A percentile compares a stretch with the other conserved stretches of the same genome.
These are phyloP conservation scores for Mangifera indica DNA, from an alignment of 345 rosid genomes.

Conservation along the genomic window DNA sequence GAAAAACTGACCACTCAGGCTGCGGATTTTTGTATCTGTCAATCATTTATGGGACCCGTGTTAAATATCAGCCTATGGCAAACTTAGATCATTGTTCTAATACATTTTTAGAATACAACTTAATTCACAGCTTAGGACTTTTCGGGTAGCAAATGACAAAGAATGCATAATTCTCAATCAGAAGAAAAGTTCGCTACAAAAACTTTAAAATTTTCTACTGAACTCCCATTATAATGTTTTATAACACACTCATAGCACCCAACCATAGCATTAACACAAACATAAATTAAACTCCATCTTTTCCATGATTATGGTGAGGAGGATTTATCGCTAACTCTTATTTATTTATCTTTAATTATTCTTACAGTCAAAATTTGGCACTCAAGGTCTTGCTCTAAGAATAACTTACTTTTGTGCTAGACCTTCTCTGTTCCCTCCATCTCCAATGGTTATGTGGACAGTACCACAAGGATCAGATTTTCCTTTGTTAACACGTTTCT, in stretches of 20 bases:
- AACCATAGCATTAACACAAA: too few species aligned
- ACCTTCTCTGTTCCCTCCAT: conserved; percentile 97
- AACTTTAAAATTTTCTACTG: background rate
- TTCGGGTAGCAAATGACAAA: background rate
- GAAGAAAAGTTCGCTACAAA: background rate
- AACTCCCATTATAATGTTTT: background rate
- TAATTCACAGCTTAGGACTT: background rate
- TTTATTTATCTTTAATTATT: background rate
- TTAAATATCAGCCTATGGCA: background rate
- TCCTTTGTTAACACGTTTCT: conserved; percentile 72
- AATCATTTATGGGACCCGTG: conserved; percentile 7
- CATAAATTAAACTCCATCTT: too few species aligned
- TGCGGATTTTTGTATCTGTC: conserved; percentile 60
- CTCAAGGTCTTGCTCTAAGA: background rate
- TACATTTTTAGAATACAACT: background rate
- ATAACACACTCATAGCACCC: too few species aligned
- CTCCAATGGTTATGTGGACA: conserved; percentile 82
- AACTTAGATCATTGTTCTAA: conserved; percentile 4
- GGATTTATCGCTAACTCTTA: background rate
- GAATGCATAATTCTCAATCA: background rate
- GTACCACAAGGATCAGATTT: conserved; percentile 70
- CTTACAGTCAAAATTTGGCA: background rate
- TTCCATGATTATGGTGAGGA: too few species aligned
- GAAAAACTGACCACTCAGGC: conserved; percentile 91
- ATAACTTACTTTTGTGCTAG: conserved; percentile 65